Evolutionary conservation across 1,284 basidiomycete genomes (phyloP).

Genomic region (Ganoderma boninense): DNA sequence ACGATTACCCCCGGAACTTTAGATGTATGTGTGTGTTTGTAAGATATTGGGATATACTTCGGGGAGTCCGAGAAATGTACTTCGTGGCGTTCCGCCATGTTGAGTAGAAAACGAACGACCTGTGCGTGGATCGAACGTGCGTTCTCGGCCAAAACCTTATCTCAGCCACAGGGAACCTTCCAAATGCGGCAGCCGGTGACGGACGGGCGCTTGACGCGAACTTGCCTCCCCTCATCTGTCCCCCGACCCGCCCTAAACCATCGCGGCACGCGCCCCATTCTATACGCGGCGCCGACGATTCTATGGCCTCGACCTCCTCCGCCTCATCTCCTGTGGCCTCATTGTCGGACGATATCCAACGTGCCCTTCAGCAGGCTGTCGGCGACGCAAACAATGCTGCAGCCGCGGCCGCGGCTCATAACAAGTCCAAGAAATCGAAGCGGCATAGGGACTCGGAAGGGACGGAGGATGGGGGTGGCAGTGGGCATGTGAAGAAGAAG

Average conservation of each 20-base stretch:
- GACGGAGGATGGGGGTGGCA: conserved; percentile 28
- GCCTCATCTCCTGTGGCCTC: conserved; percentile 33
- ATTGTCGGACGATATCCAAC: conserved; percentile 45
- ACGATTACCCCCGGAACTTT: neutral
- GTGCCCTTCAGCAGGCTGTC: conserved; percentile 58
- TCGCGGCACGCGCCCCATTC: conserved; percentile 23
- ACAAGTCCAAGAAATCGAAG: conserved; percentile 47
- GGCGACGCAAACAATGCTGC: conserved; percentile 40
- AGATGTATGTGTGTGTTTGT: conserved; percentile 12
- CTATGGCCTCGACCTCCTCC: conserved; percentile 26
- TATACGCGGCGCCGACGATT: conserved; percentile 23
- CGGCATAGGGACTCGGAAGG: conserved; percentile 45
- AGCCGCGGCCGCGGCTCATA: conserved; percentile 40
- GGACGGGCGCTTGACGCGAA: conserved; percentile 34
- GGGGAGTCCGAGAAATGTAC: too few species aligned
- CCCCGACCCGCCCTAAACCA: conserved; percentile 44
- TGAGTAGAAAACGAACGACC: neutral
- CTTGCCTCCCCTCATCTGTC: conserved; percentile 39
- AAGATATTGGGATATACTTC: neutral
- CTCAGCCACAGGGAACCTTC: conserved; percentile 14
- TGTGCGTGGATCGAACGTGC: neutral
- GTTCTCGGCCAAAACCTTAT: conserved; percentile 9
- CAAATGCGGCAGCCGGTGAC: neutral
- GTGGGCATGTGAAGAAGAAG: conserved; percentile 37
- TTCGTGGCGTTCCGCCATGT: neutral